Evolutionary conservation across 257 asterid genomes (phyloP).

Genomic region (Ajuga chamaepitys): DNA sequence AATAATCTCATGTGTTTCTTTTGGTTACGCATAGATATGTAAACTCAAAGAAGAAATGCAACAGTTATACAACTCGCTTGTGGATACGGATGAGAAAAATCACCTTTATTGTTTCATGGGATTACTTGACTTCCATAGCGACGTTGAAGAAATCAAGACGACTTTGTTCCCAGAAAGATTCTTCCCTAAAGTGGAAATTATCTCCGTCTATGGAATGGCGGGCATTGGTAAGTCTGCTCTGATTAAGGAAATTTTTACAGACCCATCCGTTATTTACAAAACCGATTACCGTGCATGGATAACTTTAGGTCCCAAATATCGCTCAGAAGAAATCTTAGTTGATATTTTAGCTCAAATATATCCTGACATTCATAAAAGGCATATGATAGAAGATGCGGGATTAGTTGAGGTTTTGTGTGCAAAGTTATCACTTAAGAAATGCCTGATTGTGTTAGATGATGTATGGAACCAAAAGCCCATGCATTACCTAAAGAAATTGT

Average conservation of each 20-base stretch:
- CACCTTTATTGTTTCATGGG: no score
- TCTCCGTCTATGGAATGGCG: neutral
- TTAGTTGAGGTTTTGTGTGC: neutral
- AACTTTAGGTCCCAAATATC: neutral
- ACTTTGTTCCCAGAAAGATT: neutral
- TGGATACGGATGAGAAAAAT: no score
- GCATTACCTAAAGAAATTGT: neutral
- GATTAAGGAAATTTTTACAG: neutral
- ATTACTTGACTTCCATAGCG: no score
- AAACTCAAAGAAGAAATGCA: no score
- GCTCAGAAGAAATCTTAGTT: neutral
- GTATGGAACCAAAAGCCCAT: neutral
- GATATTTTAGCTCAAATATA: neutral
- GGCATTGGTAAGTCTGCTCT: conserved; percentile 10
- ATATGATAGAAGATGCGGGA: no score
- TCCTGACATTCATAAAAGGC: neutral
- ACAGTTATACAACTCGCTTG: no score
- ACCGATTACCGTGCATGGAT: neutral
- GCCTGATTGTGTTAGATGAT: neutral
- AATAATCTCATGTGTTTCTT: no score
- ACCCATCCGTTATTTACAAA: neutral
- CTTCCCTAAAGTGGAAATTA: neutral
- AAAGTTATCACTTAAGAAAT: neutral
- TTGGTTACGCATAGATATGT: no score
- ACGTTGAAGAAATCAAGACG: no score